Evolutionary conservation across 495 filamentous ascomycete genomes (phyloP).

Genomic region (Patellaria atrata): DNA sequence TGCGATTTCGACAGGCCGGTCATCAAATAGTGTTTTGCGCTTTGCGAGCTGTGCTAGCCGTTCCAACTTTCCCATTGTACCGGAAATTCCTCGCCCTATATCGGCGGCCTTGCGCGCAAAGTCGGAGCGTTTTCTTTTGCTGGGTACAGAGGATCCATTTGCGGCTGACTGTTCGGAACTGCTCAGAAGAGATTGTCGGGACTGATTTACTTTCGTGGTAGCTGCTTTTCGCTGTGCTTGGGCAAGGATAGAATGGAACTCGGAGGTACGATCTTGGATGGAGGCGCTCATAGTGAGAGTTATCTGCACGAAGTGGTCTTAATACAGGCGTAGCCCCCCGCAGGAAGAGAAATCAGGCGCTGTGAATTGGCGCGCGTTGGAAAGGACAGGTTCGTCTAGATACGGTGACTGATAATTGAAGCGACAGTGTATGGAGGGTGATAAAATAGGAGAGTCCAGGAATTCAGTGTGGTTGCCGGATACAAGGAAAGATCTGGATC

Average conservation of each 20-base stretch:
- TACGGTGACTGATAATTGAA: no score
- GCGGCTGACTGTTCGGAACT: constrained; percentile 56
- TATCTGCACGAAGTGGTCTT: neutral
- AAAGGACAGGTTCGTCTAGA: no score
- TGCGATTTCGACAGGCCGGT: constrained; percentile 90
- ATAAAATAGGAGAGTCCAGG: no score
- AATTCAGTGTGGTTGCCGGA: no score
- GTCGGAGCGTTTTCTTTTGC: constrained; percentile 44
- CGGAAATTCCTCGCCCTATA: constrained; percentile 75
- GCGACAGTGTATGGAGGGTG: no score
- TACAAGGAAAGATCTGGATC: no score
- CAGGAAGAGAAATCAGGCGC: neutral
- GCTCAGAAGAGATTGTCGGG: constrained; percentile 68
- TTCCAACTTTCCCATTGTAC: constrained; percentile 86
- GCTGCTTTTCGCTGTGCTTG: constrained; percentile 65
- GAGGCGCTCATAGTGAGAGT: constrained; percentile 43
- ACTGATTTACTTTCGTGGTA: constrained; percentile 53
- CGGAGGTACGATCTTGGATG: constrained; percentile 91
- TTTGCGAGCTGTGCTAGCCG: constrained; percentile 86
- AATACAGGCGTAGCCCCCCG: no score
- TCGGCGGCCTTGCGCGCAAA: constrained; percentile 82
- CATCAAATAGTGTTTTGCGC: constrained; percentile 93
- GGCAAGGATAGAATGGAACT: constrained; percentile 80
- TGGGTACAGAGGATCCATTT: constrained; percentile 39
- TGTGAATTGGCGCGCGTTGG: no score